Evolutionary conservation across 176 grass and related monocot genomes (phyloP), one percentile per base, ranked within the genome.

Genomic region (Triticum turgidum): DNA sequence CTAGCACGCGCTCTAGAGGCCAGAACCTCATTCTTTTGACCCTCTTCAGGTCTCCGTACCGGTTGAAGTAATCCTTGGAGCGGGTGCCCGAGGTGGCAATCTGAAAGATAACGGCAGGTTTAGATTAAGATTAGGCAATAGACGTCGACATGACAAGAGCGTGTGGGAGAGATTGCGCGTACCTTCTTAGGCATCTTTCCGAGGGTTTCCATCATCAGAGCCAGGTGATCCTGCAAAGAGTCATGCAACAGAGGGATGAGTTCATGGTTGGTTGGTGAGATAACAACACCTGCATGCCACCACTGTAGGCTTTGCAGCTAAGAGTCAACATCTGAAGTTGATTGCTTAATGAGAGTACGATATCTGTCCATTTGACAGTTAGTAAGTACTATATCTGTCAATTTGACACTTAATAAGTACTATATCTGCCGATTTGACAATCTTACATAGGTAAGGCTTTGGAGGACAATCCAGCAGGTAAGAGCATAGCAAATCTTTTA

Each of bases 151-250:
- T 44, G 66, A 76, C 5, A 65, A 18, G 4, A 73, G 3, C 42
- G 29, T 52, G 24, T 35, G 4, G 6, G 21, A 42, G 67, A 21
- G 21, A 86, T 47, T 83, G 69, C 0, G 65, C 7, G 27, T 42
- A 92, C 96, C 90, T 98, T 92, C 86, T 86, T 85, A 45, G 93
- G 93, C 84, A 98, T 95, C 86, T 94, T 98, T 74, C 96, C 96
- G 6, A 98, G 90, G 56, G 88, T 86, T 85, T 98, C 96, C 93
- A 98, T 98, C 93, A 94, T 98, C 66, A 88, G 69, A 81, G 93
- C 93, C 76, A 98, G 91, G 70, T 98, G 96, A 89, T 98, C 96
- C 96, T 98, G 58, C 39, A 79, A 82, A 59, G 20, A 54, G 80
- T 44, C 21, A 67, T 74, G 8, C 22, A 66, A 86, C 25, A 69